phyloP scores from a whole-genome alignment of 139 green algal species.

The Chlamydomonas urium region DNA sequence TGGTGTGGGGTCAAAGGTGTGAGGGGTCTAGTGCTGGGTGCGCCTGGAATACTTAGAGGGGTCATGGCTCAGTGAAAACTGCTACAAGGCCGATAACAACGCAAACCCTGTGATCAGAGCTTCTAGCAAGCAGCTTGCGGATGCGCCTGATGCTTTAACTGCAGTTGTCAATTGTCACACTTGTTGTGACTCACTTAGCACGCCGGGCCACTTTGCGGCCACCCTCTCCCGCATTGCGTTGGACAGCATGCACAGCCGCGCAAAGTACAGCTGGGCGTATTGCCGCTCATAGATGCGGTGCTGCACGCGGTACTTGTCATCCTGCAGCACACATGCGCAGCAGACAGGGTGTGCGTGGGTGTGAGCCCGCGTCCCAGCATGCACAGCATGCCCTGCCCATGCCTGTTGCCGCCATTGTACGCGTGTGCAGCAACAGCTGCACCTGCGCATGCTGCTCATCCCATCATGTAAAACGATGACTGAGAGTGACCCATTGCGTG shows the following conservation, averaged over 20 bases:
- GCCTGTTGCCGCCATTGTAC: neutral
- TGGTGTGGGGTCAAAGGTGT: too few species aligned
- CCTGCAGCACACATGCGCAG: constrained; percentile 14
- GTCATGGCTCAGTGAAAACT: too few species aligned
- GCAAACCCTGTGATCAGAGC: too few species aligned
- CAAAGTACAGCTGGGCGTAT: constrained; percentile 93
- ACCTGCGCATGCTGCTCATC: neutral
- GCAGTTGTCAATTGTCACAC: neutral
- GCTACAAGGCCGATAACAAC: too few species aligned
- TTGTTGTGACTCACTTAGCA: constrained; percentile 20
- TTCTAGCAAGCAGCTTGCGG: too few species aligned
- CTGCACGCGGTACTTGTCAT: constrained; percentile 42
- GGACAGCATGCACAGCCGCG: constrained; percentile 65
- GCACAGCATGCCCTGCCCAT: neutral
- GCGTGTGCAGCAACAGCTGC: neutral
- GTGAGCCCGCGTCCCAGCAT: neutral
- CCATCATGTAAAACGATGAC: neutral
- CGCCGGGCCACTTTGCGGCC: constrained; percentile 59
- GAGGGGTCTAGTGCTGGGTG: neutral
- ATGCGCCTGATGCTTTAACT: too few species aligned
- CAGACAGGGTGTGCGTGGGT: neutral
- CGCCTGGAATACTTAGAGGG: too few species aligned
- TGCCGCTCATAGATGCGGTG: constrained; percentile 73
- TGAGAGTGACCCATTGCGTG: neutral
- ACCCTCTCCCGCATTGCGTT: constrained; percentile 38